Percentiles rank a stretch among this genome's conserved stretches.
Conservation (phyloP, 192 early-diverging fungal species). For the Entomortierella beljakovae region DNA sequence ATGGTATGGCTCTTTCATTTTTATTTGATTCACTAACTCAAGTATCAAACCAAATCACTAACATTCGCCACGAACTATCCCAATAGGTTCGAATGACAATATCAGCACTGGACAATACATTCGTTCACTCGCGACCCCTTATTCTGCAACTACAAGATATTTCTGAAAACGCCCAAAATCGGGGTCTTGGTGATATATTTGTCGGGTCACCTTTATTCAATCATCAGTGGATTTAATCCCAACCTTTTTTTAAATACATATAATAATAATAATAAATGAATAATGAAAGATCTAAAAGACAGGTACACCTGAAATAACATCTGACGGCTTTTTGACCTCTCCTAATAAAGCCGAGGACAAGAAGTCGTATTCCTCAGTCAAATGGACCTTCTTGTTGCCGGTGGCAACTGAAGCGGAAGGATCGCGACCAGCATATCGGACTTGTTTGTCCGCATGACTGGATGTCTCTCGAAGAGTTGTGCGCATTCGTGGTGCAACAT, state of each 20-base stretch:
- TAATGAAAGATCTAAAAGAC: constrained; percentile 54
- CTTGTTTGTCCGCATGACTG: constrained; percentile 67
- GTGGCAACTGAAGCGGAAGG: constrained; percentile 90
- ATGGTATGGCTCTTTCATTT: background rate
- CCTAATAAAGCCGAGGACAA: constrained; percentile 79
- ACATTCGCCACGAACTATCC: background rate
- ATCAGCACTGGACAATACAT: background rate
- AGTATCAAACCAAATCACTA: background rate
- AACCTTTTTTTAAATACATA: no score
- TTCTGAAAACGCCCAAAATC: background rate
- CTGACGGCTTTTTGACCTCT: constrained; percentile 71
- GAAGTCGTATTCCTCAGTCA: constrained; percentile 83
- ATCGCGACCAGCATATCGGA: constrained; percentile 79
- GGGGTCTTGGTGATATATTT: no score
- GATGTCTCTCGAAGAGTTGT: constrained; percentile 82
- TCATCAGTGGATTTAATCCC: no score
- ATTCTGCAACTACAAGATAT: background rate
- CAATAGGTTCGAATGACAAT: background rate
- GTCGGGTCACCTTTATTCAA: no score
- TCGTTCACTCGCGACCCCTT: background rate
- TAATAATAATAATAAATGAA: no score
- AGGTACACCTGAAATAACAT: constrained; percentile 78
- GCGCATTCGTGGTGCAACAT: constrained; percentile 88
- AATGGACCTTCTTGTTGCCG: constrained; percentile 95
- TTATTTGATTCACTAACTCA: background rate